phyloP scores from a whole-genome alignment of 75 land plant species.

The Ceratopteris richardii region DNA sequence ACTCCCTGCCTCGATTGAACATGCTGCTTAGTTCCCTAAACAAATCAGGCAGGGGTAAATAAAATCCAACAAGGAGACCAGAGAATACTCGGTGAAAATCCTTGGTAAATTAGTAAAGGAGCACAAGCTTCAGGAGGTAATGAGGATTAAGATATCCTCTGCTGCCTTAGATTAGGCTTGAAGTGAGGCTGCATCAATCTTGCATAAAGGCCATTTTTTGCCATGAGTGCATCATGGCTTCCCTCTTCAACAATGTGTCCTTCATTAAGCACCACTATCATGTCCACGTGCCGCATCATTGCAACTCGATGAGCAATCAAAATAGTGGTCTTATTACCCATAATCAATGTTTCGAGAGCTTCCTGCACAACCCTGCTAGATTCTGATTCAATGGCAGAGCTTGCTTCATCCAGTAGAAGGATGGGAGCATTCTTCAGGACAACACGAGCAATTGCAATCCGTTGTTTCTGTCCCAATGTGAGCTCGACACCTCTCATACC shows the following conservation, averaged over 20 bases:
- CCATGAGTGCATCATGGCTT: slow-evolving; percentile 72
- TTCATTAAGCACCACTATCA: slow-evolving; percentile 89
- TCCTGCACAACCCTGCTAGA: slow-evolving; percentile 95
- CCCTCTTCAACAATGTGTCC: slow-evolving; percentile 97
- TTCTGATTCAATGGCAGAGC: slow-evolving; percentile 90
- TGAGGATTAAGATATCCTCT: slow-evolving; percentile 40
- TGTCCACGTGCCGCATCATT: slow-evolving; percentile 97
- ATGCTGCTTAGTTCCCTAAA: too few relatives aligned
- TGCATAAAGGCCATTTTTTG: slow-evolving; percentile 81
- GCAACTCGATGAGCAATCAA: slow-evolving; percentile 91
- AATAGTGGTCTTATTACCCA: slow-evolving; percentile 96
- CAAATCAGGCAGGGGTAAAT: too few relatives aligned
- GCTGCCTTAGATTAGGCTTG: slow-evolving; percentile 71
- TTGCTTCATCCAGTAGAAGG: slow-evolving; percentile 89
- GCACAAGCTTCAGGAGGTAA: too few relatives aligned
- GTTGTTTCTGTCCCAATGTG: slow-evolving; percentile 90
- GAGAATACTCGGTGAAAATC: too few relatives aligned
- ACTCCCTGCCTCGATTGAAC: too few relatives aligned
- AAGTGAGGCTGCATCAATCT: slow-evolving; percentile 97
- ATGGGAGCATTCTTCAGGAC: slow-evolving; percentile 95
- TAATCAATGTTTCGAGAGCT: slow-evolving; percentile 86
- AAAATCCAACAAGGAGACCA: too few relatives aligned
- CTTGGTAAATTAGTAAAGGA: too few relatives aligned
- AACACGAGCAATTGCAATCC: slow-evolving; percentile 94
- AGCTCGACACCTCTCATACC: slow-evolving; percentile 96